Evolutionary conservation across 495 filamentous ascomycete species (phyloP).

Genomic region (Penicillium cinerascens): DNA sequence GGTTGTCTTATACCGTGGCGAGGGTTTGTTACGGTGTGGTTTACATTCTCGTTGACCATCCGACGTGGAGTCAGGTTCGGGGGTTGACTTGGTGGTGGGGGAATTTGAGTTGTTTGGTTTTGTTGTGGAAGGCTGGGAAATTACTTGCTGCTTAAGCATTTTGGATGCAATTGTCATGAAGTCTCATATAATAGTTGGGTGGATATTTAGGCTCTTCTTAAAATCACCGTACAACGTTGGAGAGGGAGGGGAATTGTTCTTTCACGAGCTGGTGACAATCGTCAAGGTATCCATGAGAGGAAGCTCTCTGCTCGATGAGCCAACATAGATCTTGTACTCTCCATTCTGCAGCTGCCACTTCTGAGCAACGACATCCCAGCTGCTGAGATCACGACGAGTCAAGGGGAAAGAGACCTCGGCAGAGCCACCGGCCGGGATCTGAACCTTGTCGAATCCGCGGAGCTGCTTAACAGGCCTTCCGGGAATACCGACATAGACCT

Average conservation of each 20-base stretch:
- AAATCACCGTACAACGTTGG: too few relatives aligned
- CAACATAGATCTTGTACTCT: slow-evolving; percentile 21
- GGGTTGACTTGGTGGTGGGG: slow-evolving; percentile 27
- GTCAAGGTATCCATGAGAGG: slow-evolving; percentile 15
- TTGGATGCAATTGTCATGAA: too few relatives aligned
- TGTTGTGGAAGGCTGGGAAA: slow-evolving; percentile 21
- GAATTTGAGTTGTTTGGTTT: slow-evolving; percentile 25
- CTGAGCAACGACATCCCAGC: slow-evolving; percentile 62
- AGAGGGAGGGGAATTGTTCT: too few relatives aligned
- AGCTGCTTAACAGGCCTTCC: slow-evolving; percentile 54
- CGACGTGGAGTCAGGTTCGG: slow-evolving; percentile 16
- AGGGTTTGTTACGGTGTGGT: slow-evolving; percentile 17
- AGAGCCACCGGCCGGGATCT: slow-evolving; percentile 38
- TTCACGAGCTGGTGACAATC: slow-evolving; percentile 1
- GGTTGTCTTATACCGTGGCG: slow-evolving; percentile 24
- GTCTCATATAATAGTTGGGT: too few relatives aligned
- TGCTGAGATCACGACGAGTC: slow-evolving; percentile 60
- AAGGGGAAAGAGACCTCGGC: slow-evolving; percentile 51
- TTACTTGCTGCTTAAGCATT: neutral
- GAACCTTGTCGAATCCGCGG: slow-evolving; percentile 63
- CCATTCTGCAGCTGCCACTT: slow-evolving; percentile 51
- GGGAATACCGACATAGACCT: slow-evolving; percentile 49
- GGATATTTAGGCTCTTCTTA: too few relatives aligned
- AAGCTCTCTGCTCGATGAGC: slow-evolving; percentile 21
- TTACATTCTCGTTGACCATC: slow-evolving; percentile 23